A percentile compares a stretch with the other conserved stretches of the same genome.
phyloP scores from a whole-genome alignment of 805 yeast species.

The Maudiozyma turicensis region DNA sequence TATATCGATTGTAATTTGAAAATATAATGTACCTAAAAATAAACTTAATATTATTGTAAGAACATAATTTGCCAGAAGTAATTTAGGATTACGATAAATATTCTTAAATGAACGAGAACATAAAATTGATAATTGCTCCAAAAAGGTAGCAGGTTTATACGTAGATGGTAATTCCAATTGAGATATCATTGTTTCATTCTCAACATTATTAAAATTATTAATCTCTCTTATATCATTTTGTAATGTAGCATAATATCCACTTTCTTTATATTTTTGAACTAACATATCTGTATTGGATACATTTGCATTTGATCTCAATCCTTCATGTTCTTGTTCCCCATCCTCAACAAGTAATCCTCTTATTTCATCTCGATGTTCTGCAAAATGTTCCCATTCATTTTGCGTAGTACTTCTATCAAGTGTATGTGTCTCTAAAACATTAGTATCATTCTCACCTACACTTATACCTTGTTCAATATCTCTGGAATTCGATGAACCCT shows the following conservation, averaged over 20 bases:
- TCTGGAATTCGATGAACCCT: conserved; percentile 1
- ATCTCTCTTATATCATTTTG: conserved; percentile 24
- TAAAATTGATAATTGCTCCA: conserved; percentile 60
- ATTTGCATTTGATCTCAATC: neutral
- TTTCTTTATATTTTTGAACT: conserved; percentile 27
- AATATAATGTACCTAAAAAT: conserved; percentile 81
- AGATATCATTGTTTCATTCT: conserved; percentile 1
- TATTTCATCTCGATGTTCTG: conserved; percentile 68
- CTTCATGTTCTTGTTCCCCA: conserved; percentile 6
- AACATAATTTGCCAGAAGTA: conserved; percentile 76
- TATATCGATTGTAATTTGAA: conserved; percentile 74
- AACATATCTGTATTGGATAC: conserved; percentile 14
- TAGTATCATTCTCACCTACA: neutral
- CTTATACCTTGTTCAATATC: neutral
- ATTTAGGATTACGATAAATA: conserved; percentile 82
- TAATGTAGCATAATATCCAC: conserved; percentile 25
- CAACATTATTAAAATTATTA: neutral
- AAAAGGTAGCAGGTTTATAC: conserved; percentile 40
- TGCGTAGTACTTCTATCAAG: conserved; percentile 42
- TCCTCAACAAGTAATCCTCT: conserved; percentile 22
- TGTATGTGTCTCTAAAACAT: neutral
- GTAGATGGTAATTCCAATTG: conserved; percentile 6
- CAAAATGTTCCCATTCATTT: conserved; percentile 80
- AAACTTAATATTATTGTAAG: conserved; percentile 68
- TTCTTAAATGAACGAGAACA: conserved; percentile 86